phyloP scores from a whole-genome alignment of 2,329 filamentous ascomycete genomes.

The Fonsecaea erecta region DNA sequence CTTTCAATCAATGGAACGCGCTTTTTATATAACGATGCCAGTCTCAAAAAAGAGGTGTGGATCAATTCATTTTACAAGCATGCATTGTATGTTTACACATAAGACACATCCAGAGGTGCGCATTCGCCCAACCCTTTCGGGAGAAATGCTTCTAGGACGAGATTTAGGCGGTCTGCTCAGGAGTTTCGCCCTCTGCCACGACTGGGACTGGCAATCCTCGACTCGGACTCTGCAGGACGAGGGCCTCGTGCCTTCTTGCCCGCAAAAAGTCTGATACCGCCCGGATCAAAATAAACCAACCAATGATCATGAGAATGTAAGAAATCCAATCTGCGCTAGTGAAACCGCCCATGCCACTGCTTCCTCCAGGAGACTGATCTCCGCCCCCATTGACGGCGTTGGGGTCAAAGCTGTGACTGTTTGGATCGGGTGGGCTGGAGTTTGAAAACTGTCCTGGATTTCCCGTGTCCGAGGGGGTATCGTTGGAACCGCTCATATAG shows the following conservation, averaged over 20 bases:
- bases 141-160: not conserved
- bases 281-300: constrained; percentile 96
- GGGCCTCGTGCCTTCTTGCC: constrained; percentile 85
- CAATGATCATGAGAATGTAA: constrained; percentile 92
- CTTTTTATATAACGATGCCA: not conserved
- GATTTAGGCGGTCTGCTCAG: constrained; percentile 73
- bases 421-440: constrained; percentile 79
- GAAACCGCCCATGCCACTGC: constrained; percentile 28
- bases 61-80: not conserved
- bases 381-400: constrained; percentile 58
- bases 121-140: too few species aligned
- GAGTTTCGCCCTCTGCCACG: constrained; percentile 80
- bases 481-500: constrained; percentile 75
- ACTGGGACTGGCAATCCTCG: constrained; percentile 82
- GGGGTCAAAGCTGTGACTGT: constrained; percentile 85
- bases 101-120: not conserved
- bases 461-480: constrained; percentile 57
- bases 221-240: constrained; percentile 91
- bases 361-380: constrained; percentile 8
- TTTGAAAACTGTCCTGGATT: constrained; percentile 50
- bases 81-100: constrained; percentile 9
- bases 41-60: not conserved
- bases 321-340: constrained; percentile 74
- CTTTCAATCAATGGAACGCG: not conserved
- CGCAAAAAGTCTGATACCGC: constrained; percentile 89